Evolutionary conservation across 2,329 filamentous ascomycete genomes (phyloP), one percentile per base, ranked within the genome.

Genomic region (Penicillium sp.): DNA sequence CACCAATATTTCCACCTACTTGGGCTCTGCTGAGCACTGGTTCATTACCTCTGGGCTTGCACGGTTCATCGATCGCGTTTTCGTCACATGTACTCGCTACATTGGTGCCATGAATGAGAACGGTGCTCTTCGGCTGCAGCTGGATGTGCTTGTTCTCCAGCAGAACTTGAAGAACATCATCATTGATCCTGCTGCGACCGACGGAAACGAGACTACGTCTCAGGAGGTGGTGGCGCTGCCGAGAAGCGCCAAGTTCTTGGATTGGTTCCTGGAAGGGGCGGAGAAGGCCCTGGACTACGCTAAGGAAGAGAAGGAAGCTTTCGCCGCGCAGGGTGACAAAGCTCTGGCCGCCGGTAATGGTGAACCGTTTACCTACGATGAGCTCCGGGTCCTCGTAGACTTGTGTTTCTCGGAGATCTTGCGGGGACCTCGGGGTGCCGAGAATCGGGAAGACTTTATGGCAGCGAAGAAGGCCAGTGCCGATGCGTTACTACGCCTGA

Each of bases 91-190:
- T 62, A 86, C 88, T 1, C 79, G 83, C 18, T 84, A 85, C 70
- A 89, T 94, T 46, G 87, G 87, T 51, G 87, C 89, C 7, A 94
- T 99, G 87, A 97, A 99, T 74, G 80, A 78, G 39, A 86, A 89
- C 67, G 95, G 95, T 43, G 91, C 89, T 60, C 87, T 88, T n/a
- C 86, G 92, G 39, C 92, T 99, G 86, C 89, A 92, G 73, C 86
- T 98, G 69, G 96, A 99, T 73, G 92, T 97, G 50, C 83, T 97
- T 24, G 95, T 99, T 41, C 81, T 99, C 53, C 94, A 98, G 77
- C 95, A 99, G 73, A 97, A 96, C 69, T 85, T 99, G 56, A 96
- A 96, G 79, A 96, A 96, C 66, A 88, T 99, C 54, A 92, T 79
- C 50, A 67, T 77, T n/a, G 69, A 72, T 35, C 68, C 73, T 16